These are phyloP conservation scores for Neurospora discreta DNA, from an alignment of 495 filamentous ascomycete genomes.

Conservation along the genomic window DNA sequence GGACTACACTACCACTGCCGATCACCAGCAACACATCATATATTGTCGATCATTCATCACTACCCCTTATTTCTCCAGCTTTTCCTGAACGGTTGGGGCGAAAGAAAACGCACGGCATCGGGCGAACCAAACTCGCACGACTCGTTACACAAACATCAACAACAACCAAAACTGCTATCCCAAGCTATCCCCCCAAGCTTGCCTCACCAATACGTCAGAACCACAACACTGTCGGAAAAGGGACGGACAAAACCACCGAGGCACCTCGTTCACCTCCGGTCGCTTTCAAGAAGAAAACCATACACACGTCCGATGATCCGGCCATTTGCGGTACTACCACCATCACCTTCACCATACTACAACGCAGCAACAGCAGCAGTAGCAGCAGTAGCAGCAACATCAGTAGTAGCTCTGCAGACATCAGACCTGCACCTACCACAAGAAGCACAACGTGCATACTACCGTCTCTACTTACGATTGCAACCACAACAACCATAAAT, in stretches of 20 bases:
- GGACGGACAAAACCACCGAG: background rate
- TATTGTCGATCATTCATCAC: background rate
- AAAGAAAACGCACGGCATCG: background rate
- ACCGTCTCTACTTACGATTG: background rate
- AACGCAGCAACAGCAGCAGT: background rate
- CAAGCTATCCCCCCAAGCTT: background rate
- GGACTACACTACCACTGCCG: background rate
- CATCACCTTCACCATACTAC: background rate
- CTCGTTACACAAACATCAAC: background rate
- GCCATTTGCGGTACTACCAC: conserved; percentile 3
- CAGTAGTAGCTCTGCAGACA: conserved; percentile 2
- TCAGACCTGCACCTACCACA: background rate
- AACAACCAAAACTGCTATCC: background rate
- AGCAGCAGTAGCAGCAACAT: background rate
- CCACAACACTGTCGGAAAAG: background rate
- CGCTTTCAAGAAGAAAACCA: background rate
- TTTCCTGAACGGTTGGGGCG: background rate
- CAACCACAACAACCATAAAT: background rate
- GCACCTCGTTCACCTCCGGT: background rate
- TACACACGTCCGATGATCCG: conserved; percentile 11
- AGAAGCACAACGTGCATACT: background rate
- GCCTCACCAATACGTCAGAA: background rate
- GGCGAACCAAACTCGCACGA: background rate
- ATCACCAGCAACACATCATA: background rate
- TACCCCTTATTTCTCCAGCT: background rate